Base-by-base conservation (phyloP, 768 basidiomycete genomes). In the Hypsizygus marmoreus region DNA sequence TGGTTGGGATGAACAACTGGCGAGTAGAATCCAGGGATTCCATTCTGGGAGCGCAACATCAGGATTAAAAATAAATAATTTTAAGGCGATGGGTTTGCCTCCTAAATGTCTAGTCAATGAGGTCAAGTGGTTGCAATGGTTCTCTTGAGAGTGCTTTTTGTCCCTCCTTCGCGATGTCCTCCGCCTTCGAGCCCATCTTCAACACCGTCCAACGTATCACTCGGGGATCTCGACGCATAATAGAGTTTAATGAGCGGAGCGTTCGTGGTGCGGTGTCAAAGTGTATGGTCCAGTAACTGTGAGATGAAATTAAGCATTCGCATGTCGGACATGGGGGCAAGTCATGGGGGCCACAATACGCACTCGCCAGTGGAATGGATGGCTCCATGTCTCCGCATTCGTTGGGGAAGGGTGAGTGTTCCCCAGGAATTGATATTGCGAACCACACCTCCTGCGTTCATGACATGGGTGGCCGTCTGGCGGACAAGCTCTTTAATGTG, bases 231-330 rank as follows among this genome's bases (percentile, higher is more conserved):
- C 75, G 74, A 6, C 86, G 81, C 64, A 95, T 77, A 45, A 86
- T 72, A 7, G 70, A 66, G 54, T 82, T 81, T n/a, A 95, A 71
- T 1, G 76, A 70, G 5, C 72, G 70, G 38, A 95, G 71, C 0
- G 81, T 83, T 29, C 72, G 72, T 9, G 92, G 92, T 7, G 87
- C 86, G 3, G 89, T 81, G 71, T 95, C 93, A 63, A 94, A 95
- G 60, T 91, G 80, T 73, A 95, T 79, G 4, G 87, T 84, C 91
- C 91, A 95, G 63, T 93, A 93, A 56, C 92, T 95, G 55, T 22
- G 13, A 10, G 19, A n/a, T n/a, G n/a, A n/a, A n/a, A n/a, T n/a
- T n/a, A n/a, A 20, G 38, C 23, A 31, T 14, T 25, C 19, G 31
- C 20, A 41, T 50, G 16, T 40, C 28, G 11, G 14, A 36, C 2